phyloP scores from a whole-genome alignment of 352 stramenopile genomes.

The Peronosclerospora sorghi region DNA sequence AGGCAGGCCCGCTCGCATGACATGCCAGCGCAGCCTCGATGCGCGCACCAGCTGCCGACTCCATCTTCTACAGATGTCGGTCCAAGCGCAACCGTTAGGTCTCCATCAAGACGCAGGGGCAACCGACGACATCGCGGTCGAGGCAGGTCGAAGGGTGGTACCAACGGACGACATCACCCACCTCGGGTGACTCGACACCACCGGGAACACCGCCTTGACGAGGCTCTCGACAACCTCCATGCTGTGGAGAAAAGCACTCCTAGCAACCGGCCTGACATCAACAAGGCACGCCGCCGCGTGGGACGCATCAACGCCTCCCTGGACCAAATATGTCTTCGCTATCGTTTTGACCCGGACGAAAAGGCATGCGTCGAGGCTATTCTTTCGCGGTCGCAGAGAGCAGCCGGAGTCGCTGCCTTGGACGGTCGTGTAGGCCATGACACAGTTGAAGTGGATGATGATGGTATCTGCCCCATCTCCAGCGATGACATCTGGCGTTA shows the following conservation, averaged over 20 bases:
- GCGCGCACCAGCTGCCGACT: no score
- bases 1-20: no score
- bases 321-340: not conserved
- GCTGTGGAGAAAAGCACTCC: not conserved
- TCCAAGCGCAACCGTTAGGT: not conserved
- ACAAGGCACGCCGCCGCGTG: conserved; percentile 1
- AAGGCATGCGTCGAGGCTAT: conserved; percentile 3
- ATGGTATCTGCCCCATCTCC: conserved; percentile 2
- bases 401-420: not conserved
- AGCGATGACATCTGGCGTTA: not conserved
- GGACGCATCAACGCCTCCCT: conserved; percentile 1
- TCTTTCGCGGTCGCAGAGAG: not conserved
- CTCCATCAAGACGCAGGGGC: not conserved
- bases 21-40: no score
- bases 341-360: not conserved
- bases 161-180: not conserved
- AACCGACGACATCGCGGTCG: not conserved
- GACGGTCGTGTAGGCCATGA: not conserved
- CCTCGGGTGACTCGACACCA: conserved; percentile 1
- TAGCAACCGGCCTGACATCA: not conserved
- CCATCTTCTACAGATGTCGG: no score
- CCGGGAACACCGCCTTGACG: conserved; percentile 1
- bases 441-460: no score
- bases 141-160: not conserved
- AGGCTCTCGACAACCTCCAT: conserved; percentile 3